These are phyloP conservation scores for Ziziphus jujuba DNA, from an alignment of 306 rosid species.

Conservation along the genomic window DNA sequence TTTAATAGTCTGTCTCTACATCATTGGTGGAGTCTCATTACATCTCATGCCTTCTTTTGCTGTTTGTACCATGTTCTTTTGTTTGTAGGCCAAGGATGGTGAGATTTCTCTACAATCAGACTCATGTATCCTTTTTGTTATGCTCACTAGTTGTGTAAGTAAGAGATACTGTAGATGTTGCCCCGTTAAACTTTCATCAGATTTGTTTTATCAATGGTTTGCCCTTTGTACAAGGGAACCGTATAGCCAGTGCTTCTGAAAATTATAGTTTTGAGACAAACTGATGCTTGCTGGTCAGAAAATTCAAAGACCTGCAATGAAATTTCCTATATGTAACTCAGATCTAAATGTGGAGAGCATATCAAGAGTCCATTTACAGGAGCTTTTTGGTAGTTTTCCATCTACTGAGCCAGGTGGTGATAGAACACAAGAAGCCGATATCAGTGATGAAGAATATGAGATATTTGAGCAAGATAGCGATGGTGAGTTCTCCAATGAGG, in stretches of 20 bases:
- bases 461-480: constrained; percentile 21
- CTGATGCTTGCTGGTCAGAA: neutral
- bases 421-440: constrained; percentile 15
- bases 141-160: too few relatives aligned
- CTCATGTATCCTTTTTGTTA: constrained; percentile 53
- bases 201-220: neutral
- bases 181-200: neutral
- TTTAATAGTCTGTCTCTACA: neutral
- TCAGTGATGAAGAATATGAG: constrained; percentile 20
- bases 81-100: constrained; percentile 57
- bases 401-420: constrained; percentile 31
- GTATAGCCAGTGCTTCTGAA: neutral
- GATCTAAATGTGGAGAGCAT: constrained; percentile 57
- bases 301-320: constrained; percentile 7
- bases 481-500: constrained; percentile 12
- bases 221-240: neutral
- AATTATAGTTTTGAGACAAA: neutral
- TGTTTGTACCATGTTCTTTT: constrained; percentile 22
- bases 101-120: constrained; percentile 58
- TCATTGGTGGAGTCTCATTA: constrained; percentile 5
- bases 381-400: constrained; percentile 83
- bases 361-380: constrained; percentile 76
- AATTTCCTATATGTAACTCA: constrained; percentile 50
- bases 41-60: neutral
- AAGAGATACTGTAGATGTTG: too few relatives aligned